These are phyloP conservation scores for Phaseolus lunatus DNA, from an alignment of 306 rosid genomes.

Conservation along the genomic window DNA sequence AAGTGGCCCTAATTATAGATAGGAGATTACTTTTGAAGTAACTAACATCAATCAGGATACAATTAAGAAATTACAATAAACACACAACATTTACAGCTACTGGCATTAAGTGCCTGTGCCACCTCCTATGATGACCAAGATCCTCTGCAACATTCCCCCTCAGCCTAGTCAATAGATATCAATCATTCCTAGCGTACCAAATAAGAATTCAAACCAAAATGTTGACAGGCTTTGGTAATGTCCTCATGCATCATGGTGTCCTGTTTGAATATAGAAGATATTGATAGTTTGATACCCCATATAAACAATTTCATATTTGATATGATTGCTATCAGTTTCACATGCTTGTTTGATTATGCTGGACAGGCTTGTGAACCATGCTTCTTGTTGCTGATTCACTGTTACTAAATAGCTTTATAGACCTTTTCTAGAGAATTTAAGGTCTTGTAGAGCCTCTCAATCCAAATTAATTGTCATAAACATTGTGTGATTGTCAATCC, in stretches of 20 bases:
- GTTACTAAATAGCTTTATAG: not conserved
- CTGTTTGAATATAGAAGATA: constrained; percentile 1
- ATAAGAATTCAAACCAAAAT: not conserved
- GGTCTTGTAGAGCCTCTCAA: not conserved
- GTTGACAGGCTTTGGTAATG: not conserved
- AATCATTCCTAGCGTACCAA: constrained; percentile 1
- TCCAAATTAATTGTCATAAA: not conserved
- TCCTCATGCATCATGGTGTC: not conserved
- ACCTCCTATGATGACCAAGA: too few relatives aligned
- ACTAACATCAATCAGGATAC: not conserved
- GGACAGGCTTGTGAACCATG: constrained; percentile 1
- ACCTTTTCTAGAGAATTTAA: not conserved
- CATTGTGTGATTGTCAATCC: not conserved
- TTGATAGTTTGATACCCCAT: not conserved
- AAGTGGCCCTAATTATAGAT: not conserved
- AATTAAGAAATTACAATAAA: not conserved
- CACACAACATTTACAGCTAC: not conserved
- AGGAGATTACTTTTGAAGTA: not conserved
- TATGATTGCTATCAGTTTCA: not conserved
- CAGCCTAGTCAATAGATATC: not conserved
- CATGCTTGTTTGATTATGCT: not conserved
- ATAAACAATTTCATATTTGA: not conserved
- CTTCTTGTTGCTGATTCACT: not conserved
- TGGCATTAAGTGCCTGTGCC: too few relatives aligned
- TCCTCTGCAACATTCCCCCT: not conserved